Evolutionary conservation across 108 stramenopile species (phyloP).

Genomic region (Mayamaea pseudoterrestris): DNA sequence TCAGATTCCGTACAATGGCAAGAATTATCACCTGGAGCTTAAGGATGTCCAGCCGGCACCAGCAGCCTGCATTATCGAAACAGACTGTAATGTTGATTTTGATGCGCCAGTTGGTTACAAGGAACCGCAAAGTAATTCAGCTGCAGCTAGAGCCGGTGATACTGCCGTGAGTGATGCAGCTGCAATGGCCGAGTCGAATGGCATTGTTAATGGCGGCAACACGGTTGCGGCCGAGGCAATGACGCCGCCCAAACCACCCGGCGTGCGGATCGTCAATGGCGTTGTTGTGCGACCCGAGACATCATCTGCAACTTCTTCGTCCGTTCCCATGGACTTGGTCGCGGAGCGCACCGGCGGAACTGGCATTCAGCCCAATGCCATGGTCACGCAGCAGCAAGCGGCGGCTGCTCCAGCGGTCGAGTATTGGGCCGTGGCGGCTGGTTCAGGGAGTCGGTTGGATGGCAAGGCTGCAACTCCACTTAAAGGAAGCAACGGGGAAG

Average conservation of each 20-base stretch:
- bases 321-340: slow-evolving; percentile 8
- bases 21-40: slow-evolving; percentile 92
- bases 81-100: slow-evolving; percentile 92
- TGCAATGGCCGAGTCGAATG: no score
- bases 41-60: slow-evolving; percentile 84
- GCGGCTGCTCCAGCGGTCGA: slow-evolving; percentile 60
- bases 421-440: slow-evolving; percentile 73
- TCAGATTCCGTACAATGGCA: slow-evolving; percentile 92
- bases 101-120: slow-evolving; percentile 90
- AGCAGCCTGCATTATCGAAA: slow-evolving; percentile 94
- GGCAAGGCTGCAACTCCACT: slow-evolving; percentile 56
- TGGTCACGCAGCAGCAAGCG: slow-evolving; percentile 53
- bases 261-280: slow-evolving; percentile 68
- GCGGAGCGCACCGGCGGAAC: slow-evolving; percentile 66
- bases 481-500: slow-evolving; percentile 68
- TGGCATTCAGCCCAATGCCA: slow-evolving; percentile 78
- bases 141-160: slow-evolving; percentile 20
- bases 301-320: slow-evolving; percentile 1
- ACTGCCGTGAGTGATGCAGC: no score
- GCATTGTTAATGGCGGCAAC: no score
- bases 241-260: slow-evolving; percentile 15
- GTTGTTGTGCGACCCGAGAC: slow-evolving; percentile 63
- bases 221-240: slow-evolving; percentile 10
- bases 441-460: slow-evolving; percentile 70
- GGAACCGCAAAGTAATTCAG: slow-evolving; percentile 45